Conservation (phyloP, 257 asterid genomes). For the Solanum lignicaule region DNA sequence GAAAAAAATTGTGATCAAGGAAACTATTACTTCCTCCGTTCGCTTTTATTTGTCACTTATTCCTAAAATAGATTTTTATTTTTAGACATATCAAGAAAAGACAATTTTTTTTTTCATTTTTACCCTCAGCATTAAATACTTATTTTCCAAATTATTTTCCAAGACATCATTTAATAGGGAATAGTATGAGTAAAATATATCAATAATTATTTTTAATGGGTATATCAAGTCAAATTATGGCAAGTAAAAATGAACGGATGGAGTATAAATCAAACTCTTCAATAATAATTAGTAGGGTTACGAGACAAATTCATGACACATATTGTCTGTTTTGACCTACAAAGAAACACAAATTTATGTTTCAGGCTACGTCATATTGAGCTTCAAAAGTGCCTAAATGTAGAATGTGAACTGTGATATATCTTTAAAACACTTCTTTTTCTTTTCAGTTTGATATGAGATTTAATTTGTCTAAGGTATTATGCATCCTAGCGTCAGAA, state of each 20-base stretch:
- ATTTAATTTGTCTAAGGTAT: background rate
- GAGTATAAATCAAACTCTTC: background rate
- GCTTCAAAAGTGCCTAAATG: background rate
- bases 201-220: too few relatives aligned
- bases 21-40: background rate
- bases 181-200: too few relatives aligned
- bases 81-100: background rate
- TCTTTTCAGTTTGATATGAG: background rate
- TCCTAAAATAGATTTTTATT: too few relatives aligned
- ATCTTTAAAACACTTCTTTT: background rate
- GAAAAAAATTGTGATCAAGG: background rate
- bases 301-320: background rate
- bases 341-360: background rate
- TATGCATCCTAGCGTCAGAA: background rate
- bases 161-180: background rate
- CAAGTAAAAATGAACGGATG: background rate
- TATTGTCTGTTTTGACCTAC: background rate
- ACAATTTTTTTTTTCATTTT: background rate
- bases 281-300: background rate
- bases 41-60: too few relatives aligned
- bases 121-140: too few relatives aligned
- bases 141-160: too few relatives aligned
- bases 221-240: too few relatives aligned
- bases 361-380: background rate
- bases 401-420: background rate